A percentile compares a stretch with the other conserved stretches of the same genome.
phyloP scores from a whole-genome alignment of 2,329 filamentous ascomycete genomes.

The Penicillium sp. region DNA sequence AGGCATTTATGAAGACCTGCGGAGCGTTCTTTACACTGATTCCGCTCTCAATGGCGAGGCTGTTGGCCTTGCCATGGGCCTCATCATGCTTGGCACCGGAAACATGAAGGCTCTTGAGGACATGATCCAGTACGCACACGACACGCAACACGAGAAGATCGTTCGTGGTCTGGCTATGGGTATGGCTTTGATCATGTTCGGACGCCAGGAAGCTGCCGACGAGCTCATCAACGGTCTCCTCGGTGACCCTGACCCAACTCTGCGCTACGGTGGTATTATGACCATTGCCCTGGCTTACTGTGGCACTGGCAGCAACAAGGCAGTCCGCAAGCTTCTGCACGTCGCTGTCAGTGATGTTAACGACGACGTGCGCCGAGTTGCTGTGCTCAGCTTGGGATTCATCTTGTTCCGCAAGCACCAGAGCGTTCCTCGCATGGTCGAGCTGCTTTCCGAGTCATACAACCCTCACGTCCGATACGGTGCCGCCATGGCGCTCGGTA shows the following conservation, averaged over 20 bases:
- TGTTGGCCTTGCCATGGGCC: slow-evolving; percentile 90
- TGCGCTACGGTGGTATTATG: slow-evolving; percentile 97
- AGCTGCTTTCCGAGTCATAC: slow-evolving; percentile 95
- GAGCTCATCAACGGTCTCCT: slow-evolving; percentile 90
- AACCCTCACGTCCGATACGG: slow-evolving; percentile 98
- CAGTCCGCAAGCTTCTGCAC: slow-evolving; percentile 90
- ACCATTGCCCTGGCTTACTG: slow-evolving; percentile 98
- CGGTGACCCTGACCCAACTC: slow-evolving; percentile 86
- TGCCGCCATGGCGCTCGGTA: slow-evolving; percentile 96
- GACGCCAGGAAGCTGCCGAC: slow-evolving; percentile 89
- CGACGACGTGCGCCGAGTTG: slow-evolving; percentile 91
- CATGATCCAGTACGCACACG: slow-evolving; percentile 97
- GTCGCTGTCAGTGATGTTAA: slow-evolving; percentile 97
- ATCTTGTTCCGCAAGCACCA: slow-evolving; percentile 97
- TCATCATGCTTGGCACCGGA: slow-evolving; percentile 98
- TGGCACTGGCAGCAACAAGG: slow-evolving; percentile 97
- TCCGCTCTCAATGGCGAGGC: slow-evolving; percentile 96
- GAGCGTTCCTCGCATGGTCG: slow-evolving; percentile 97
- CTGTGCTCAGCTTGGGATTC: slow-evolving; percentile 96
- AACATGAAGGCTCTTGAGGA: slow-evolving; percentile 90
- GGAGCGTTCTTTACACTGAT: slow-evolving; percentile 83
- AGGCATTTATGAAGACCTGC: slow-evolving; percentile 87
- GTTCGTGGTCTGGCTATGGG: slow-evolving; percentile 92
- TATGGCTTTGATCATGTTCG: slow-evolving; percentile 98
- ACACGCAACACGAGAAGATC: slow-evolving; percentile 98